phyloP scores from a whole-genome alignment of 345 rosid genomes.

The Eutrema japonicum region DNA sequence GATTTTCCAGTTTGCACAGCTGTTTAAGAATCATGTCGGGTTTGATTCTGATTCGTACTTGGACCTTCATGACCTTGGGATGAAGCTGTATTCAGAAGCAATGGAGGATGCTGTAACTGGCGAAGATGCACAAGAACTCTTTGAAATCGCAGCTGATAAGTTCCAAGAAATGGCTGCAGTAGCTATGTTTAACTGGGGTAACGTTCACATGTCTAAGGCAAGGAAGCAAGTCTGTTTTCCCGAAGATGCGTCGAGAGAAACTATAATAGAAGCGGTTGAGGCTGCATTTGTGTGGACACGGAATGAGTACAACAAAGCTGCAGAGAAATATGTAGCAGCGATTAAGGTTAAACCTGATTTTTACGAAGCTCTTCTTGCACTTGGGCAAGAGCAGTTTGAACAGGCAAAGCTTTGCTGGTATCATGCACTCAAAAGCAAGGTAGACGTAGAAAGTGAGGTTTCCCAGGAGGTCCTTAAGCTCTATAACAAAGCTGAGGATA shows the following conservation, averaged over 20 bases:
- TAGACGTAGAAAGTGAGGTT: conserved; percentile 64
- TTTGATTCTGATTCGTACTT: conserved; percentile 92
- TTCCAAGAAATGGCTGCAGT: conserved; percentile 99
- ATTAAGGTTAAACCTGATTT: conserved; percentile 83
- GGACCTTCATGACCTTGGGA: conserved; percentile 92
- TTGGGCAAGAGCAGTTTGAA: conserved; percentile 96
- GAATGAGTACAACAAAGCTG: conserved; percentile 76
- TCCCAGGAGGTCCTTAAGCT: conserved; percentile 80
- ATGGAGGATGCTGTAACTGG: conserved; percentile 88
- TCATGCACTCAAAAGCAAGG: conserved; percentile 70
- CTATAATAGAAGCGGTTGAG: conserved; percentile 57
- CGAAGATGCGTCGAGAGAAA: conserved; percentile 70
- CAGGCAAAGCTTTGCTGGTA: conserved; percentile 97
- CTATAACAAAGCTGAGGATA: conserved; percentile 97
- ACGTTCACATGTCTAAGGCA: conserved; percentile 87
- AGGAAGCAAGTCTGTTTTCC: conserved; percentile 71
- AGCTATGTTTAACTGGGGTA: conserved; percentile 97
- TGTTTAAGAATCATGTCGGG: conserved; percentile 94
- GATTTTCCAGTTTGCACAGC: conserved; percentile 87
- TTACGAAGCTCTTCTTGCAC: conserved; percentile 90
- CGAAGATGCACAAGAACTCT: conserved; percentile 87
- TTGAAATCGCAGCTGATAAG: conserved; percentile 80
- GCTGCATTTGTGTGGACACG: conserved; percentile 74
- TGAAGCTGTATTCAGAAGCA: conserved; percentile 92
- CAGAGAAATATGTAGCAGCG: conserved; percentile 77